Percentiles rank a stretch among this genome's conserved stretches.
Evolutionary conservation across 805 yeast species (phyloP).

Genomic region (Nakazawaea wickerhamii): DNA sequence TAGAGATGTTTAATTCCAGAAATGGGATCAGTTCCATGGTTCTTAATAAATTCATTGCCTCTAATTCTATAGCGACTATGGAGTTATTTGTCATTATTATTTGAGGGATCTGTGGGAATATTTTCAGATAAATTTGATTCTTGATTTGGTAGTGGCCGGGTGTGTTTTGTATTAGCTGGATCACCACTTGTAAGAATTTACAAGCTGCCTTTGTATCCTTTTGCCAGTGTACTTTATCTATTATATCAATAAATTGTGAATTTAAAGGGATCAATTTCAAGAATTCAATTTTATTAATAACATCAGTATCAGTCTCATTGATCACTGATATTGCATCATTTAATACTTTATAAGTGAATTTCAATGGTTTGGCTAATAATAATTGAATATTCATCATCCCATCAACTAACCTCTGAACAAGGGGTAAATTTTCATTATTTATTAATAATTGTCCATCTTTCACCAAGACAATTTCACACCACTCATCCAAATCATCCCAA

Average conservation of each 20-base stretch:
- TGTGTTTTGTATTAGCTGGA: background rate
- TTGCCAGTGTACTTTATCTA: background rate
- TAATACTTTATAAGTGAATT: background rate
- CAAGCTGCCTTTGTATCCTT: background rate
- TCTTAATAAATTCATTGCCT: conserved; percentile 12
- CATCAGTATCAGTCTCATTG: background rate
- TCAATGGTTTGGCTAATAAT: background rate
- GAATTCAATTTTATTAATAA: background rate
- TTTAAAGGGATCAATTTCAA: background rate
- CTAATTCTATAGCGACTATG: background rate
- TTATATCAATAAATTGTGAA: background rate
- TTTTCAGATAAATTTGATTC: background rate
- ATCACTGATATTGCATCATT: background rate
- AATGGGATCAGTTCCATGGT: conserved; percentile 20
- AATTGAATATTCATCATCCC: conserved; percentile 8
- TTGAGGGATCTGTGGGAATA: background rate
- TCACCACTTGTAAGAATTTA: background rate
- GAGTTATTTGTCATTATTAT: background rate
- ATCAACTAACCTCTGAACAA: background rate
- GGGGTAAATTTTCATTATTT: background rate
- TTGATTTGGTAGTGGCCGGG: background rate
- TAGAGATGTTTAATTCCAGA: conserved; percentile 16
- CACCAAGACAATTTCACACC: conserved; percentile 11
- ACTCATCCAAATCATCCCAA: background rate
- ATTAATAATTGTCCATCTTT: background rate